Percentiles rank a stretch among this genome's conserved stretches.
Evolutionary conservation across 176 grass and related monocot species (phyloP).

Genomic region (Hyparrhenia diplandra): DNA sequence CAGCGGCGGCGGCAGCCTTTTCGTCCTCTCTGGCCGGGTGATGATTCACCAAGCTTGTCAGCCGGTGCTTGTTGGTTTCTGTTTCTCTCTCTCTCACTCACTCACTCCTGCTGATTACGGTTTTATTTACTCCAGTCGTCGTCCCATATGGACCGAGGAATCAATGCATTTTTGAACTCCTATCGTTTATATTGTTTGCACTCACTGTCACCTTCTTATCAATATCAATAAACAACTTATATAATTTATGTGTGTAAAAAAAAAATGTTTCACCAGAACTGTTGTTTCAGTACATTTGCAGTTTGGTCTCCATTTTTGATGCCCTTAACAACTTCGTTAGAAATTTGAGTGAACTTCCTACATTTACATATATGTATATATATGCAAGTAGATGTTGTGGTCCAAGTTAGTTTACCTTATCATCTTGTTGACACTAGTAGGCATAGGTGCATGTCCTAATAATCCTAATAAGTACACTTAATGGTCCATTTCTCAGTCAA

Average conservation of each 20-base stretch:
- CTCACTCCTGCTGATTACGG: background rate
- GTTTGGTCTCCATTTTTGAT: background rate
- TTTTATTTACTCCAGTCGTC: background rate
- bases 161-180: background rate
- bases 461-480: too few species aligned
- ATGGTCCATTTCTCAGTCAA: too few species aligned
- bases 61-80: background rate
- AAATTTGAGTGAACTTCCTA: background rate
- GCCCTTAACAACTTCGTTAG: too few species aligned
- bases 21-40: too few species aligned
- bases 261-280: background rate
- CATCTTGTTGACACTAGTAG: background rate
- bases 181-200: background rate
- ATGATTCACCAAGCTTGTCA: background rate
- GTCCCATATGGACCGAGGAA: background rate
- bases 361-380: background rate
- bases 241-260: background rate
- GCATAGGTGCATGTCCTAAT: background rate
- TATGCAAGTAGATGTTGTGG: background rate
- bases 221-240: background rate
- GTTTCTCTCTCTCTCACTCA: too few species aligned
- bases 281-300: background rate
- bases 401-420: background rate
- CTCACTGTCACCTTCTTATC: background rate
- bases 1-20: background rate